phyloP scores from a whole-genome alignment of 169 alveolate genomes.

The Plasmodium coatneyi region DNA sequence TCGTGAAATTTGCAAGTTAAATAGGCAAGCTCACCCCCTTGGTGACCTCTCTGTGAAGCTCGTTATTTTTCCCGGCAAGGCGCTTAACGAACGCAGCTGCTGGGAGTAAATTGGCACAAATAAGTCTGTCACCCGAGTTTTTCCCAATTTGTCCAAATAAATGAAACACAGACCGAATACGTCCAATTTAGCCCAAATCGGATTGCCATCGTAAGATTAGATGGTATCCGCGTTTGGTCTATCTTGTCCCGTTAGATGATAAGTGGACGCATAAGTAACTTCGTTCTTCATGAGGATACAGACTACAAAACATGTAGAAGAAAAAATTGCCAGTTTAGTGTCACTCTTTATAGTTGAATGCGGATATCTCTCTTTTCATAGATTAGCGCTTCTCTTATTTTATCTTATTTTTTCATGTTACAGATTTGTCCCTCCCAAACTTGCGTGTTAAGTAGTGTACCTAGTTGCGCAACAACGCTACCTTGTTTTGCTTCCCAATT shows the following conservation, averaged over 20 bases:
- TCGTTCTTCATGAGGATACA: background rate
- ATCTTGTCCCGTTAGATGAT: background rate
- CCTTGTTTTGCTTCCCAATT: background rate
- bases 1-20: background rate
- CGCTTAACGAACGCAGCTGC: background rate
- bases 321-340: background rate
- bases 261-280: background rate
- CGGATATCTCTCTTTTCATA: background rate
- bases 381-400: background rate
- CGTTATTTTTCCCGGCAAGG: background rate
- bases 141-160: background rate
- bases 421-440: background rate
- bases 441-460: background rate
- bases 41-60: background rate
- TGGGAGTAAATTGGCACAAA: background rate
- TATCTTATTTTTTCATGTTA: background rate
- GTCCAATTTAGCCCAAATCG: background rate
- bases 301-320: background rate
- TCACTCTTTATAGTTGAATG: background rate
- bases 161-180: background rate
- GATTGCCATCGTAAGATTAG: background rate
- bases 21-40: background rate
- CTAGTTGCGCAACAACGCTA: background rate
- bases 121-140: background rate
- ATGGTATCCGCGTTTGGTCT: background rate